A percentile compares a stretch with the other conserved stretches of the same genome.
phyloP scores from a whole-genome alignment of 2,329 filamentous ascomycete genomes.

The Pseudogymnoascus sp. region DNA sequence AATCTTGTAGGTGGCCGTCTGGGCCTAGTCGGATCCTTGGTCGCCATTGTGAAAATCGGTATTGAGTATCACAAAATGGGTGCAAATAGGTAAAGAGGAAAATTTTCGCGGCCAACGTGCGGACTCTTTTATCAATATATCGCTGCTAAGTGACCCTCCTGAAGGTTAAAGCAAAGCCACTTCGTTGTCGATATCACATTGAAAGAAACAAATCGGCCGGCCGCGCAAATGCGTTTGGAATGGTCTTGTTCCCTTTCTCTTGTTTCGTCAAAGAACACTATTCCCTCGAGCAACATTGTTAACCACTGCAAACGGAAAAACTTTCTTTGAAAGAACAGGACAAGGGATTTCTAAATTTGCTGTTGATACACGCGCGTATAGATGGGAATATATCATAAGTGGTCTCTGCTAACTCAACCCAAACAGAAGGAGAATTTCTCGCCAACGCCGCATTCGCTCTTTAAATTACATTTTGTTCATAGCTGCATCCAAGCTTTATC shows the following conservation, averaged over 20 bases:
- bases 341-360: background rate
- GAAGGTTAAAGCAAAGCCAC: background rate
- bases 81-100: background rate
- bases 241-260: background rate
- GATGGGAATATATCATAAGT: slow-evolving; percentile 2
- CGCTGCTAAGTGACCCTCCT: background rate
- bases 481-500: background rate
- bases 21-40: background rate
- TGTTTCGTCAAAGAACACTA: slow-evolving; percentile 2
- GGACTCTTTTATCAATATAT: background rate
- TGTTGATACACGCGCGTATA: slow-evolving; percentile 2
- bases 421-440: background rate
- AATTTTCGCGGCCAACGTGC: background rate
- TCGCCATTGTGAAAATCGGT: background rate
- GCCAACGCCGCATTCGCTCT: slow-evolving; percentile 5
- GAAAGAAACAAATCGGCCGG: background rate
- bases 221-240: background rate
- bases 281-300: background rate
- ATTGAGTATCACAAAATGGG: background rate
- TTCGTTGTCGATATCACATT: background rate
- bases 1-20: background rate
- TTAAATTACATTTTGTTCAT: background rate
- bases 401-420: background rate
- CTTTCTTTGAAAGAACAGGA: background rate
- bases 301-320: background rate